Base-by-base conservation (phyloP, 805 yeast species). In the Yarrowia sp. region DNA sequence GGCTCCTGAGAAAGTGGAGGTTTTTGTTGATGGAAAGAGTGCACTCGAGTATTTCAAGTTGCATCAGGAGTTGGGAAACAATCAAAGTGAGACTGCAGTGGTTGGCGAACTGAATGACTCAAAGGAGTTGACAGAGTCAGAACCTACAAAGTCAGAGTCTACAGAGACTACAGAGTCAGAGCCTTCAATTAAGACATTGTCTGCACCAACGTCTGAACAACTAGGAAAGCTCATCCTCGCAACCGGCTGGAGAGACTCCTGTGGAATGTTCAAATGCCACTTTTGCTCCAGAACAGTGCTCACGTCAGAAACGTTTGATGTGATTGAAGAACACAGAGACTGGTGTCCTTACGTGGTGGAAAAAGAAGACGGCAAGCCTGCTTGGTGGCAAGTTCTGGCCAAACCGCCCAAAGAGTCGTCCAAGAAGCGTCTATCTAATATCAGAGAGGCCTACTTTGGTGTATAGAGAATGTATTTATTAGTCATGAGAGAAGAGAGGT, bases 271-370 rank as follows among this genome's bases (percentile, higher is more conserved):
- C 41, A 54, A 36, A 21, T 54, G 61, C 19, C 32, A 28, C 12
- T 26, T 26, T 32, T 54, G 61, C 26, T 36, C 61, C 4, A 36
- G 61, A 36, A n/a, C 19, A 1, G 61, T 38, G 17, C 21, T 36
- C 3, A 46, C 61, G 8, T 17, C 38, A 7, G 46, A 28, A 2
- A 17, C n/a, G 14, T 54, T 54, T 12, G 61, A 54, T 16, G 35
- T 38, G n/a, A 30, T 54, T 0, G 35, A 38, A 11, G 61, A 54
- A 36, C 61, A 54, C 11, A 10, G 61, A 26, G 46, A 54, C 38
- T 54, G 61, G 61, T 54, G 61, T 17, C 61, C 61, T 3, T 54
- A 54, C 19, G 44, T 26, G 24, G 35, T 54, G 44, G 61, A 54
- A 35, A 54, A 54, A 38, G 46, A 54, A 6, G 14, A 14, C 8